Evolutionary conservation across 192 early-diverging fungal species (phyloP).

Genomic region (Coemansia sp.): DNA sequence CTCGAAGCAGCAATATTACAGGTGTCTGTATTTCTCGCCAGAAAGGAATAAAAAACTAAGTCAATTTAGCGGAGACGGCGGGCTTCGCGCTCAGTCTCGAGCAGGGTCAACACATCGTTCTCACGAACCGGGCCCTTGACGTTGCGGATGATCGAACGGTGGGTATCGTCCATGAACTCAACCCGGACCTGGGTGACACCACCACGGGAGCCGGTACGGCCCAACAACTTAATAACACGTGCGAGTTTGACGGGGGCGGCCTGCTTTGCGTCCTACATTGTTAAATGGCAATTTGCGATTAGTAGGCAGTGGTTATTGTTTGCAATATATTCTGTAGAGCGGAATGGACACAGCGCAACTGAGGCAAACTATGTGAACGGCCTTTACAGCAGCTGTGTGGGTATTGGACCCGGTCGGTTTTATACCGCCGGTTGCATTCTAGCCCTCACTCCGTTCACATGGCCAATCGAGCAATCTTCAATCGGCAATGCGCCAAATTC

Average conservation of each 20-base stretch:
- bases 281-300: not conserved
- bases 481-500: too few species aligned
- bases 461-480: too few species aligned
- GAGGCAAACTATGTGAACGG: too few species aligned
- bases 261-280: constrained; percentile 41
- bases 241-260: constrained; percentile 77
- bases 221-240: constrained; percentile 93
- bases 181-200: constrained; percentile 99
- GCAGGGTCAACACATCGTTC: constrained; percentile 92
- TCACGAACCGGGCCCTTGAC: constrained; percentile 99
- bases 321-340: too few species aligned
- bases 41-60: constrained; percentile 7
- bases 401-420: too few species aligned
- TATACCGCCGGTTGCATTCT: too few species aligned
- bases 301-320: not conserved
- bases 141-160: constrained; percentile 99
- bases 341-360: too few species aligned
- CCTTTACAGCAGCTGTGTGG: too few species aligned
- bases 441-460: too few species aligned
- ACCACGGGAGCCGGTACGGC: constrained; percentile 99
- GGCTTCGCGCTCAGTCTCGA: constrained; percentile 99
- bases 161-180: constrained; percentile 95
- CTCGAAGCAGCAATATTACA: not conserved
- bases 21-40: constrained; percentile 4
- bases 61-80: constrained; percentile 89